Evolutionary conservation across 805 yeast species (phyloP), one percentile per base, ranked within the genome.

Genomic region (Pichia nakasei): DNA sequence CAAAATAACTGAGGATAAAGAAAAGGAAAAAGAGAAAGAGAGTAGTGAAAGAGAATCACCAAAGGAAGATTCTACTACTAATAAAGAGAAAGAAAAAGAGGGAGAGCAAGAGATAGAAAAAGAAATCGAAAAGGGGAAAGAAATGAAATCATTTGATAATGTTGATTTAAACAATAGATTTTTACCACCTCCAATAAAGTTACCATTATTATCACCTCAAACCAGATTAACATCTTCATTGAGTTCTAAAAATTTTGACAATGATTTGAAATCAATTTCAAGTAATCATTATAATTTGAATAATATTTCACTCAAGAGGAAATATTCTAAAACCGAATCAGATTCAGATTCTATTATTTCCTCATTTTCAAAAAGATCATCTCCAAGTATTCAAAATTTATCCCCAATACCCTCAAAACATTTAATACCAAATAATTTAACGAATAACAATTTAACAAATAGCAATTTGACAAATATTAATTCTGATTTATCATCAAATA

Each of bases 151-250:
- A 2, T 9, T 18, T 32, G 20, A n/a, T 9, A 17, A 12, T 17
- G 15, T 9, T 24, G 46, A 43, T 34, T 5, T 37, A 4, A 42
- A 37, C 18, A 32, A 42, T 20, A 45, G 51, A 36, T 32, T 48
- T 11, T 36, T 48, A 32, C 52, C 52, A 15, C 45, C 38, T 13
- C 51, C 51, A 31, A 35, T 42, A 15, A 44, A 44, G 24, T 27
- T 50, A n/a, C 42, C 43, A 12, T 19, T 41, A n/a, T 39, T 46
- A 19, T 35, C 45, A 20, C 40, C 40, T 8, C 40, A 44, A 6
- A 15, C 48, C 19, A 36, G 50, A 18, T 36, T 49, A 21, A 24
- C 48, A 12, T 46, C 52, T 2, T 43, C 53, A 13, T 38, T 44
- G 18, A 46, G 35, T 12, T 38, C 41, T 22, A 41, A 43, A 38